Base-by-base conservation (phyloP, 805 yeast species). In the Candida maesae region DNA sequence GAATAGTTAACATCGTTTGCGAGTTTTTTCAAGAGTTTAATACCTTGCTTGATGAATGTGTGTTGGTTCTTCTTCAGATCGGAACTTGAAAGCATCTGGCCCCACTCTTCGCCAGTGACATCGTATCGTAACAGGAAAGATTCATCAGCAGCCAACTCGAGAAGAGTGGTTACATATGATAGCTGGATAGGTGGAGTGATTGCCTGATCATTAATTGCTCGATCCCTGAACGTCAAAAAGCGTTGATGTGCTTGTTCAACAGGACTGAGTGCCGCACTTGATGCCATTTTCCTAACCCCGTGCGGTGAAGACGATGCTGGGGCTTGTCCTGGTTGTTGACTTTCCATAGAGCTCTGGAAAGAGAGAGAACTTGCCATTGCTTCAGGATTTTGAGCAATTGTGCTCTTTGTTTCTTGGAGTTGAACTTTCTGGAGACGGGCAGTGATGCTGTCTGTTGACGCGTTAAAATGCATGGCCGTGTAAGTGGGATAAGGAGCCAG, bases 21-120 rank as follows among this genome's bases (percentile, higher is more conserved):
- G 13, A 84, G 63, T 52, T 76, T 77, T 44, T 78, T 80, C 45
- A 81, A 60, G 10, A 79, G 73, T 53, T 80, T 79, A 34, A 76
- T 65, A 2, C 86, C 78, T 33, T 79, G 79, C 28, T 66, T 64
- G 8, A 73, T 58, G 60, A 84, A 81, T 23, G 70, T 70, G 33
- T 73, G 77, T 38, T 77, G 67, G 53, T 79, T 81, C 42, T 71
- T 69, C 27, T 65, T 63, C 39, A 76, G 64, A 29, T 71, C 74
- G 33, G 71, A 72, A 13, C 64, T 53, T 1, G 63, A 63, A 47
- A 66, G 61, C 44, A 53, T 62, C 20, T 39, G 46, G 11, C 35
- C 47, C 50, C 63, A 65, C 41, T 66, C 65, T 11, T 64, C 66
- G 14, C 78, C 81, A 52, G 72, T 74, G 33, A 73, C 70, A 32